Evolutionary conservation across 2,329 filamentous ascomycete species (phyloP).

Genomic region (Aspergillus uvarum): DNA sequence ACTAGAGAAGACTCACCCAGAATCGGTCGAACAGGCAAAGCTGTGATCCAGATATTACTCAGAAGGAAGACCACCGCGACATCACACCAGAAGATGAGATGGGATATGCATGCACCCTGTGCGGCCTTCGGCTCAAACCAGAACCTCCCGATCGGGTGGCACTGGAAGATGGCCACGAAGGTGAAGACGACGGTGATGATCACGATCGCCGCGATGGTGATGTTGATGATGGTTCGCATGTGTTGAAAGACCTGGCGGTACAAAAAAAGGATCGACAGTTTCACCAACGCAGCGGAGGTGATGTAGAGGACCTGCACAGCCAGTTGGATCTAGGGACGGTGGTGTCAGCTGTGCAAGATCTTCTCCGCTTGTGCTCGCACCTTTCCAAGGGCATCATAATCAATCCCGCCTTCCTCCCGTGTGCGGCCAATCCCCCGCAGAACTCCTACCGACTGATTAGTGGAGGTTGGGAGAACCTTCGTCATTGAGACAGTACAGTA

Average conservation of each 20-base stretch:
- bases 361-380: background rate
- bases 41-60: slow-evolving; percentile 1
- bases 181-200: background rate
- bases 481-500: no score
- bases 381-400: background rate
- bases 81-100: background rate
- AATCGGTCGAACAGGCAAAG: background rate
- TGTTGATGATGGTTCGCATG: background rate
- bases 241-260: background rate
- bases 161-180: slow-evolving; percentile 3
- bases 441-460: no score
- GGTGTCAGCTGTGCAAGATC: background rate
- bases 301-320: background rate
- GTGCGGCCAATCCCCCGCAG: no score
- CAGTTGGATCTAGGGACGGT: background rate
- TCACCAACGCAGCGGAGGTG: background rate
- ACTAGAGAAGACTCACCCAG: background rate
- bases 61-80: background rate
- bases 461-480: no score
- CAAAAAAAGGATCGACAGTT: background rate
- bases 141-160: background rate
- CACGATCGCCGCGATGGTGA: background rate
- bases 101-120: no score
- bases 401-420: no score
- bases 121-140: background rate